Base-by-base conservation (phyloP, 495 filamentous ascomycete genomes). In the Trichoderma orchidacearum region DNA sequence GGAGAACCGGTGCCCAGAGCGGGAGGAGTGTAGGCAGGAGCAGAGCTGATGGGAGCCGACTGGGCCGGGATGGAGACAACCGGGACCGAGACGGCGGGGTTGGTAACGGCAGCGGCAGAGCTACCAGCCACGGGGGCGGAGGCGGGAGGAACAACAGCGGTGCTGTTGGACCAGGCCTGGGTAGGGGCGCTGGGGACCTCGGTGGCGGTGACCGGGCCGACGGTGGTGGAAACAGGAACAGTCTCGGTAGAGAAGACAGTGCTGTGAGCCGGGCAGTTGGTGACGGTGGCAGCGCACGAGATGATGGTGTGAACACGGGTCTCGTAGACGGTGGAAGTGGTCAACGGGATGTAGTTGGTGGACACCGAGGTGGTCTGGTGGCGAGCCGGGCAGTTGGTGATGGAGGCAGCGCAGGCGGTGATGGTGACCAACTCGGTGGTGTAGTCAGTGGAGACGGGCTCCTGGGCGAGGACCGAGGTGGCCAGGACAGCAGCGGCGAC, bases 261-360 rank as follows among this genome's bases (percentile, higher is more conserved):
- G 23, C 63, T 66, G 1, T 58, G 72, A 5, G 73, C 72, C 18
- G 80, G 76, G 64, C 80, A 83, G 64, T 77, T 64, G 6, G 71
- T 77, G 18, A 80, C 77, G 3, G 66, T 74, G 6, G 77, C 59
- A 5, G 73, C 72, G 55, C 78, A 83, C 60, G 71, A 70, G 5
- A 72, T 79, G 61, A 79, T 68, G 0, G 79, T 80, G 52, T 76
- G 64, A 55, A 72, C 59, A 29, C 70, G 76, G n/a, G 80, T 82
- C 15, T 68, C 67, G 63, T 73, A 80, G 25, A 80, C 67, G n/a
- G 78, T 81, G 58, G 67, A 69, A 18, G 67, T 69, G 15, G 67
- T 67, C 32, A 80, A 58, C 18, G 76, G 62, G 53, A 79, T 70
- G 18, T 71, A 73, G 11, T 72, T 71, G 11, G 77, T 80, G 25